phyloP scores from a whole-genome alignment of 1,139 yeast genomes.

The Meyerozyma guilliermondii region DNA sequence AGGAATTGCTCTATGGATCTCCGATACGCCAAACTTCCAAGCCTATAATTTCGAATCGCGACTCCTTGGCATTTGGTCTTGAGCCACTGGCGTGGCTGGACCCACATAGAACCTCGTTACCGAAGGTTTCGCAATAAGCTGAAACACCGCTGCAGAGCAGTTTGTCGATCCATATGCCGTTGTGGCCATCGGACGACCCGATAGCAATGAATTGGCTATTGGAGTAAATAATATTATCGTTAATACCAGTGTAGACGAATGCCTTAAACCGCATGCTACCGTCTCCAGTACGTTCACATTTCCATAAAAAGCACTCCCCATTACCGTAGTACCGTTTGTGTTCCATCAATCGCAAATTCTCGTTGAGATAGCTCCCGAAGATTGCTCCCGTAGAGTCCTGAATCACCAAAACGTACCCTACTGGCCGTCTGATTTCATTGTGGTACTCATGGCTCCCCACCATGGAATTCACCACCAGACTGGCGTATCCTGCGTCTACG shows the following conservation, averaged over 20 bases:
- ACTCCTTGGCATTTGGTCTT: conserved; percentile 20
- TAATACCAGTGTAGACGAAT: conserved; percentile 82
- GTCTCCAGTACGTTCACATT: conserved; percentile 38
- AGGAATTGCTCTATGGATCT: background rate
- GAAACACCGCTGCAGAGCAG: conserved; percentile 73
- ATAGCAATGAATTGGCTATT: conserved; percentile 72
- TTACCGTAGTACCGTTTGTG: conserved; percentile 80
- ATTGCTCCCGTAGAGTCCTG: conserved; percentile 56
- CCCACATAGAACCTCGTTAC: conserved; percentile 63
- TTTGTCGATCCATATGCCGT: conserved; percentile 86
- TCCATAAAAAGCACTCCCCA: conserved; percentile 95
- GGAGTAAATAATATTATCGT: conserved; percentile 82
- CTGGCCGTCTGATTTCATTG: conserved; percentile 29
- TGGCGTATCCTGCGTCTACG: conserved; percentile 32
- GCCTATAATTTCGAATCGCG: conserved; percentile 67
- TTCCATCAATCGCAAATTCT: conserved; percentile 63
- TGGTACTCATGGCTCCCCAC: conserved; percentile 18
- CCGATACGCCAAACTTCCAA: conserved; percentile 86
- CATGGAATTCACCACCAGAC: conserved; percentile 29
- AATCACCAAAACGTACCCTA: conserved; percentile 69
- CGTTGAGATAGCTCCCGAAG: conserved; percentile 86
- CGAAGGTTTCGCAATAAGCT: conserved; percentile 77
- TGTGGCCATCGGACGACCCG: conserved; percentile 89
- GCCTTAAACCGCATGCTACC: conserved; percentile 55
- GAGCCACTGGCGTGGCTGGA: conserved; percentile 33